Conservation (phyloP, 2,329 filamentous ascomycete genomes). For the Trichoderma sp. region DNA sequence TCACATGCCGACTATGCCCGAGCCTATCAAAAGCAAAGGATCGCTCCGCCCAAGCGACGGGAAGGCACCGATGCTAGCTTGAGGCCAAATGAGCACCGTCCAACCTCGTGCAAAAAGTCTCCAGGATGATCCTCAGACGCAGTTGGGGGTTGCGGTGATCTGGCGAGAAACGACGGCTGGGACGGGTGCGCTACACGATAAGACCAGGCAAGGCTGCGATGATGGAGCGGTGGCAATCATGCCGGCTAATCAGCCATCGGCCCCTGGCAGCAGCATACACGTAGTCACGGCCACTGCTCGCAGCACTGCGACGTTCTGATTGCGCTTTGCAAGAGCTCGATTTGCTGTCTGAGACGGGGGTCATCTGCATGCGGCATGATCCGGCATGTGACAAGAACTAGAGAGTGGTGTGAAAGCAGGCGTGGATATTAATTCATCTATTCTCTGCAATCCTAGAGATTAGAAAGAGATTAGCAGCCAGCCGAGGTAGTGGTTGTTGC, state of each 20-base stretch:
- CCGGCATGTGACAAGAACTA: background rate
- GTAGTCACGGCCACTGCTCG: constrained; percentile 2
- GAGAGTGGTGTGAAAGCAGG: constrained; percentile 7
- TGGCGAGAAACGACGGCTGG: constrained; percentile 9
- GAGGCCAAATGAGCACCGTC: constrained; percentile 12
- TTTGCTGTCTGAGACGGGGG: background rate
- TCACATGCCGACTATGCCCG: constrained; percentile 7
- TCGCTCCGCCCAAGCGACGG: constrained; percentile 19
- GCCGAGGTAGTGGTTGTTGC: background rate
- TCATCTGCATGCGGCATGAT: background rate
- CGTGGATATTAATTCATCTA: background rate
- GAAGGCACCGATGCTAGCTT: constrained; percentile 22
- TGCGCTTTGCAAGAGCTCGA: background rate
- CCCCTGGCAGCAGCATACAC: constrained; percentile 1
- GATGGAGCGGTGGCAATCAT: background rate
- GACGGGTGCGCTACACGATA: constrained; percentile 6
- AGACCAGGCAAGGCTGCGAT: background rate
- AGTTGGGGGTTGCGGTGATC: constrained; percentile 2
- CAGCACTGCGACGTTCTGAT: background rate
- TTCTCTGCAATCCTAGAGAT: background rate
- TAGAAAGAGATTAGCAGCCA: background rate
- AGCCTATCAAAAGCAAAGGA: constrained; percentile 9
- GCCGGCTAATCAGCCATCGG: constrained; percentile 4
- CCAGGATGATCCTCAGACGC: background rate
- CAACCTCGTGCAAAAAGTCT: constrained; percentile 8